Percentiles rank a stretch among this genome's conserved stretches.
phyloP scores from a whole-genome alignment of 2,329 filamentous ascomycete species.

The Daldinia sp. region DNA sequence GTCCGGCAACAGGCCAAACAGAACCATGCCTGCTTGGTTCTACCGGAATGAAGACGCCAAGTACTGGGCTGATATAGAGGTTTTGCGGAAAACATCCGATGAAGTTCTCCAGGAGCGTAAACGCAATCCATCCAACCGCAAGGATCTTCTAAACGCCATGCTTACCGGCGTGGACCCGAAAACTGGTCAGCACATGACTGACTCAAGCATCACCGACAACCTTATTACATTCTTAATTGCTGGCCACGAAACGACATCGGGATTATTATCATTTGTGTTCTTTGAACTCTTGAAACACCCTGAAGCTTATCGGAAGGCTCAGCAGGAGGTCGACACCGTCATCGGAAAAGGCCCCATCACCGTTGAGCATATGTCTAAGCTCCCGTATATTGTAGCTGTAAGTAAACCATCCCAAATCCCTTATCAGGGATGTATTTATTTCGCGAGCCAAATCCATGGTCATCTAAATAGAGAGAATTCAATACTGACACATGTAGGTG shows the following conservation, averaged over 20 bases:
- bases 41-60: constrained; percentile 59
- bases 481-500: constrained; percentile 46
- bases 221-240: constrained; percentile 78
- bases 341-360: constrained; percentile 65
- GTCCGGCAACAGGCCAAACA: constrained; percentile 58
- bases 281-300: constrained; percentile 72
- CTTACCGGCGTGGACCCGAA: constrained; percentile 71
- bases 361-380: constrained; percentile 67
- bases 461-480: background rate
- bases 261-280: constrained; percentile 70
- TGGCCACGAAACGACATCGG: constrained; percentile 76
- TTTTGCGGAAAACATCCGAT: constrained; percentile 62
- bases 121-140: constrained; percentile 62
- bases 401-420: constrained; percentile 18
- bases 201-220: constrained; percentile 71
- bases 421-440: too few relatives aligned
- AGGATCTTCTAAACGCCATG: constrained; percentile 76
- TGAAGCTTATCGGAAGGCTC: constrained; percentile 65
- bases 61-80: constrained; percentile 62
- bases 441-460: background rate
- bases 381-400: constrained; percentile 71
- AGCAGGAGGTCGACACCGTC: constrained; percentile 72
- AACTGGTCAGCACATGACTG: constrained; percentile 70
- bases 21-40: constrained; percentile 59
- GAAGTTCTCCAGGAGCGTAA: constrained; percentile 69